phyloP scores from a whole-genome alignment of 2,329 filamentous ascomycete species.

The Penicillium olsonii region DNA sequence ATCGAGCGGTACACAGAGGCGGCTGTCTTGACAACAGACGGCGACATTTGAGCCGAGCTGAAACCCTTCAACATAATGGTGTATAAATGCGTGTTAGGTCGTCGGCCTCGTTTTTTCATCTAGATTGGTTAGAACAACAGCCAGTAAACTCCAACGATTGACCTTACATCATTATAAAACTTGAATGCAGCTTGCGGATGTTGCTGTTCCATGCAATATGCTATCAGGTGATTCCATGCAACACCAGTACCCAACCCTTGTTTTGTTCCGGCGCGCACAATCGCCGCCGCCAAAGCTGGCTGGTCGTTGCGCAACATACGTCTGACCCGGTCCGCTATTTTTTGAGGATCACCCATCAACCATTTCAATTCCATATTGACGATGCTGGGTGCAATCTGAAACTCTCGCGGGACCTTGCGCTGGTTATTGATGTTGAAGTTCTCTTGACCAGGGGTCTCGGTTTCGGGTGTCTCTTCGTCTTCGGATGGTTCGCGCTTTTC shows the following conservation, averaged over 20 bases:
- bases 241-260: conserved; percentile 66
- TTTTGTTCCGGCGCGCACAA: conserved; percentile 69
- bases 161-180: conserved; percentile 81
- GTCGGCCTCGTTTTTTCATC: conserved; percentile 93
- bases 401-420: not conserved
- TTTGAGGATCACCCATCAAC: conserved; percentile 70
- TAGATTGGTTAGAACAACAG: conserved; percentile 32
- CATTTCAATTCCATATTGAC: conserved; percentile 61
- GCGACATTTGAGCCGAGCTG: conserved; percentile 57
- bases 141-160: not conserved
- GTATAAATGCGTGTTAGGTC: conserved; percentile 79
- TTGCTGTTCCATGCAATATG: conserved; percentile 65
- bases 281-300: conserved; percentile 65
- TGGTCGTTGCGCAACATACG: conserved; percentile 60
- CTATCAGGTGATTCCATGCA: conserved; percentile 85
- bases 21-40: conserved; percentile 63
- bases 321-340: conserved; percentile 69
- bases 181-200: conserved; percentile 68
- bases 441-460: not conserved
- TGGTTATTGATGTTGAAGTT: not conserved
- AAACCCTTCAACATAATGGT: conserved; percentile 80
- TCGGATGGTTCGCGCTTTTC: not conserved
- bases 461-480: not conserved
- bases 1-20: conserved; percentile 77
- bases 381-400: conserved; percentile 17